Evolutionary conservation across 768 basidiomycete genomes (phyloP).

Genomic region (Phaeotremella fagi): DNA sequence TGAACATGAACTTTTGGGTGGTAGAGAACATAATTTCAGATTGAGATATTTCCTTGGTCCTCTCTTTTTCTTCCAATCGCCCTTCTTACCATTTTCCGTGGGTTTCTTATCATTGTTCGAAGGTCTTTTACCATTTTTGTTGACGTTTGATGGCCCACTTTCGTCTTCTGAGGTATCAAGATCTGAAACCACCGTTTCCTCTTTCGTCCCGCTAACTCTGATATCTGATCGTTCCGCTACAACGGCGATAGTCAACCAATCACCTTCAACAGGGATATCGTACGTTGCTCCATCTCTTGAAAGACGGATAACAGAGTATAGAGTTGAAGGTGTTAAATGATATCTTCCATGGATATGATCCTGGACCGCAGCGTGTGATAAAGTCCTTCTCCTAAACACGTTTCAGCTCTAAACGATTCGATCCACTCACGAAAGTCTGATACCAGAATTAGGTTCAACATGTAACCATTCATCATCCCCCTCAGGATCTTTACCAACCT

Average conservation of each 20-base stretch:
- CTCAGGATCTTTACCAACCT: slow-evolving; percentile 60
- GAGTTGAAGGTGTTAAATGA: slow-evolving; percentile 77
- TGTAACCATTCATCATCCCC: slow-evolving; percentile 73
- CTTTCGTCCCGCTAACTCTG: slow-evolving; percentile 57
- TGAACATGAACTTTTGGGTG: slow-evolving; percentile 62
- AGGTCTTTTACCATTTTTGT: not conserved
- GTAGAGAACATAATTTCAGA: slow-evolving; percentile 56
- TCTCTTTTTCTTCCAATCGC: slow-evolving; percentile 16
- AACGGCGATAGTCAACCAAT: slow-evolving; percentile 95
- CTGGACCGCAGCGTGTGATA: slow-evolving; percentile 72
- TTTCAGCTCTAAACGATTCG: slow-evolving; percentile 53
- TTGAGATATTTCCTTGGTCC: slow-evolving; percentile 62
- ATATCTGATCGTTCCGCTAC: slow-evolving; percentile 84
- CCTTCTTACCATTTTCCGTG: slow-evolving; percentile 19
- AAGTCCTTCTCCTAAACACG: too few species aligned
- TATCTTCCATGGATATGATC: slow-evolving; percentile 76
- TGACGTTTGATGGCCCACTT: not conserved
- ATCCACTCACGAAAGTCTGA: slow-evolving; percentile 68
- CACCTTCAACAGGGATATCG: slow-evolving; percentile 84
- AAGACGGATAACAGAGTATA: slow-evolving; percentile 80
- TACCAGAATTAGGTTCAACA: slow-evolving; percentile 86
- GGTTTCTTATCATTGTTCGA: slow-evolving; percentile 20
- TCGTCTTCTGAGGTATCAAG: not conserved
- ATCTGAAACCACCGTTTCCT: not conserved
- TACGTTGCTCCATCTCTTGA: slow-evolving; percentile 75